A percentile compares a stretch with the other conserved stretches of the same genome.
Conservation (phyloP, 73 alveolate genomes). For the Paramecium biaurelia region DNA sequence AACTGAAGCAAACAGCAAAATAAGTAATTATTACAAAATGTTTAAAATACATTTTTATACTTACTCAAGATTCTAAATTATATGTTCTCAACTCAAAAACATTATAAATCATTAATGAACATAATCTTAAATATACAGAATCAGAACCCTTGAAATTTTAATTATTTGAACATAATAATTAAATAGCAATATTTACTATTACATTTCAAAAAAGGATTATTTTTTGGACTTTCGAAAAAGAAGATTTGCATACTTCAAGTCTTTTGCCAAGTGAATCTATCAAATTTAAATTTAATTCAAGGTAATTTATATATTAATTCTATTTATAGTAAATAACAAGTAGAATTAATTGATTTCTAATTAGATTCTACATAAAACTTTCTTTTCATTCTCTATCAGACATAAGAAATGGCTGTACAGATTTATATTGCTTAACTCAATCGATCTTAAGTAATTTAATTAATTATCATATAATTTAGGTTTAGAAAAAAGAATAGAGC, state of each 20-base stretch:
- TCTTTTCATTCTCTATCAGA: neutral
- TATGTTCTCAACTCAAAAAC: neutral
- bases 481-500: neutral
- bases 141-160: neutral
- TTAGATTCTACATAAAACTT: neutral
- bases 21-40: neutral
- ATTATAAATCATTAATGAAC: neutral
- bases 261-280: neutral
- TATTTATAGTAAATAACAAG: neutral
- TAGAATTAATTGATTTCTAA: neutral
- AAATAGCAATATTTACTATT: neutral
- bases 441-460: neutral
- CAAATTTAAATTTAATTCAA: neutral
- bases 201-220: neutral
- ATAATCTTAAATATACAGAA: slow-evolving; percentile 2
- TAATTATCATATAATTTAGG: neutral
- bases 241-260: neutral
- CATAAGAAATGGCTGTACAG: neutral
- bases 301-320: neutral
- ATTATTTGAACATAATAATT: neutral
- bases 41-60: neutral
- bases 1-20: neutral
- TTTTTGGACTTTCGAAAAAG: neutral
- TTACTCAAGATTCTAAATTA: neutral
- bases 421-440: neutral